Conservation (phyloP, 2,329 filamentous ascomycete species). For the Aspergillus terreus region DNA sequence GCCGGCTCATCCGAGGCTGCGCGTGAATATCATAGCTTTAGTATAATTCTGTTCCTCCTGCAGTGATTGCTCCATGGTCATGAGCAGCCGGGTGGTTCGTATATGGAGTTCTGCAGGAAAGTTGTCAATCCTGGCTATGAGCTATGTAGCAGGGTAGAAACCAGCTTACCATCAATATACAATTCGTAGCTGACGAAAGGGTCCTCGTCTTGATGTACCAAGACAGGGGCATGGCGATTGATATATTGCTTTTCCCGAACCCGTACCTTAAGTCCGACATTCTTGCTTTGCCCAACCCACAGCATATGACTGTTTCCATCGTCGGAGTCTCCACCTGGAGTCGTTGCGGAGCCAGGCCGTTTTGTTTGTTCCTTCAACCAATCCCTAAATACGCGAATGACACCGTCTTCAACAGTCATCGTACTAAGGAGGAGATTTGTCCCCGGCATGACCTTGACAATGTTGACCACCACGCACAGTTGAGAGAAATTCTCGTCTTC, state of each 20-base stretch:
- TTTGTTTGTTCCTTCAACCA: constrained; percentile 58
- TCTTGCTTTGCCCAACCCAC: constrained; percentile 63
- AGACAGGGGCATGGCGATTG: constrained; percentile 48
- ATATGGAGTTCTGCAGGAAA: constrained; percentile 59
- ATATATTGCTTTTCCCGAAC: constrained; percentile 52
- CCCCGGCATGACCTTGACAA: constrained; percentile 63
- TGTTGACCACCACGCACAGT: constrained; percentile 63
- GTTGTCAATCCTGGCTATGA: not conserved
- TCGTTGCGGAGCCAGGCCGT: constrained; percentile 1
- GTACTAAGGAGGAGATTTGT: constrained; percentile 62
- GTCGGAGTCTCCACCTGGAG: constrained; percentile 1
- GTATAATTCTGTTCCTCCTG: constrained; percentile 57
- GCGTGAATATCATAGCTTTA: constrained; percentile 55
- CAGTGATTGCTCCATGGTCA: constrained; percentile 63
- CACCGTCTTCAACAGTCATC: constrained; percentile 63
- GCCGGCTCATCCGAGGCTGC: constrained; percentile 1
- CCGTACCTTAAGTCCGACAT: constrained; percentile 66
- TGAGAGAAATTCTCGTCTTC: constrained; percentile 70
- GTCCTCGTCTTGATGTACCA: constrained; percentile 59
- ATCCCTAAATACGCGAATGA: constrained; percentile 67
- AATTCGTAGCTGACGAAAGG: constrained; percentile 66
- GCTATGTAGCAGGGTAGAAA: not conserved
- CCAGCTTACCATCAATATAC: constrained; percentile 63
- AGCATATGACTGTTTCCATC: constrained; percentile 48
- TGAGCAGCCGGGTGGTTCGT: constrained; percentile 59